Conservation (phyloP, 2,329 filamentous ascomycete species). For the Sarocladium brachiariae region DNA sequence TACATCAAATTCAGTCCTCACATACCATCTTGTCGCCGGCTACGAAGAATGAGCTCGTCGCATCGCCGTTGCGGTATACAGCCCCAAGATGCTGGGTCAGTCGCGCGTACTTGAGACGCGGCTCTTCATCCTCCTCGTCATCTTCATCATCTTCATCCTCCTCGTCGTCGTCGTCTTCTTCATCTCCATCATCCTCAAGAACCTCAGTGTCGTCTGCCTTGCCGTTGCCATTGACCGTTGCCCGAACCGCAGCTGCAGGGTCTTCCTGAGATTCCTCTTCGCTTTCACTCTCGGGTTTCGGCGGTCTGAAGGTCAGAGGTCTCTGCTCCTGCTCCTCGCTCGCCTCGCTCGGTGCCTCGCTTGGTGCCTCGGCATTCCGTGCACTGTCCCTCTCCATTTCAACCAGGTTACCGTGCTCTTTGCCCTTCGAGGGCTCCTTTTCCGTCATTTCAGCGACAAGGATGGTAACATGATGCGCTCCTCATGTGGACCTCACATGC, state of each 20-base stretch:
- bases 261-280: slow-evolving; percentile 11
- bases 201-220: slow-evolving; percentile 19
- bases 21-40: slow-evolving; percentile 94
- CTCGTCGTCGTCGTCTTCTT: slow-evolving; percentile 40
- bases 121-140: slow-evolving; percentile 88
- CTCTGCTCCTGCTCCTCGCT: background rate
- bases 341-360: background rate
- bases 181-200: slow-evolving; percentile 32
- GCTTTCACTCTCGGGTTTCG: slow-evolving; percentile 13
- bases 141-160: slow-evolving; percentile 63
- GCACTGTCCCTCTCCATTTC: background rate
- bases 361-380: no score
- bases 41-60: slow-evolving; percentile 83
- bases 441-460: slow-evolving; percentile 13
- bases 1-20: background rate
- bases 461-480: background rate
- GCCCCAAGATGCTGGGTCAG: slow-evolving; percentile 72
- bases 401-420: slow-evolving; percentile 7
- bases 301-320: slow-evolving; percentile 1
- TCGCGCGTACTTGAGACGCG: slow-evolving; percentile 85
- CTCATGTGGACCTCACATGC: background rate
- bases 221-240: slow-evolving; percentile 14
- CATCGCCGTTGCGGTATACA: slow-evolving; percentile 91
- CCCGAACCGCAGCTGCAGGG: slow-evolving; percentile 13
- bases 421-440: slow-evolving; percentile 11